Conservation (phyloP, 1,284 basidiomycete species). For the Ceratobasidium sp. region DNA sequence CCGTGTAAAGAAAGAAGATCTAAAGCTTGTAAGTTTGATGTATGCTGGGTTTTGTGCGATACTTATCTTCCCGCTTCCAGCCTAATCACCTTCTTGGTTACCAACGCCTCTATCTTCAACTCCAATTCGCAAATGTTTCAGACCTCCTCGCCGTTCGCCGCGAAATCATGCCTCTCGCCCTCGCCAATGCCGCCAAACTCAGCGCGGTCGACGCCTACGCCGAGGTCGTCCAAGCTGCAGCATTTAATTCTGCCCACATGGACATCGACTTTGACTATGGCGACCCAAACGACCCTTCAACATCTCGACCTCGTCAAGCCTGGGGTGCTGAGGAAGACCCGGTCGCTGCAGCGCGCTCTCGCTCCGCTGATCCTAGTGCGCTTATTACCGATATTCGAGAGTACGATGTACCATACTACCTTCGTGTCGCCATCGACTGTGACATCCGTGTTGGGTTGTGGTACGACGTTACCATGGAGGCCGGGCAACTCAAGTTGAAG, state of each 20-base stretch:
- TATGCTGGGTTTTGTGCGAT: neutral
- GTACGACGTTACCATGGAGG: conserved; percentile 90
- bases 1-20: conserved; percentile 92
- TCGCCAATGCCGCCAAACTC: conserved; percentile 92
- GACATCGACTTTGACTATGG: conserved; percentile 73
- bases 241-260: conserved; percentile 69
- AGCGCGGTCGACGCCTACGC: conserved; percentile 98
- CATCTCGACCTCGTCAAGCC: conserved; percentile 50
- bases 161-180: conserved; percentile 91
- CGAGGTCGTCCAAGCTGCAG: conserved; percentile 91
- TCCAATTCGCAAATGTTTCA: conserved; percentile 93
- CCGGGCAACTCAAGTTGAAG: conserved; percentile 84
- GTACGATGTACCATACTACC: conserved; percentile 97
- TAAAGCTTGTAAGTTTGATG: conserved; percentile 72
- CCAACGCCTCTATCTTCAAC: conserved; percentile 87
- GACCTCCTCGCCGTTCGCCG: conserved; percentile 91
- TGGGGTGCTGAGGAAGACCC: conserved; percentile 70
- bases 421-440: conserved; percentile 98
- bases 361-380: conserved; percentile 86
- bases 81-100: conserved; percentile 98
- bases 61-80: conserved; percentile 51
- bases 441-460: conserved; percentile 97
- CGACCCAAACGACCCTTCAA: conserved; percentile 26
- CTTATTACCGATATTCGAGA: conserved; percentile 96
- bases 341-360: conserved; percentile 56